Evolutionary conservation across 1,139 yeast genomes (phyloP), one percentile per base, ranked within the genome.

Genomic region (Scheffersomyces insectosa): DNA sequence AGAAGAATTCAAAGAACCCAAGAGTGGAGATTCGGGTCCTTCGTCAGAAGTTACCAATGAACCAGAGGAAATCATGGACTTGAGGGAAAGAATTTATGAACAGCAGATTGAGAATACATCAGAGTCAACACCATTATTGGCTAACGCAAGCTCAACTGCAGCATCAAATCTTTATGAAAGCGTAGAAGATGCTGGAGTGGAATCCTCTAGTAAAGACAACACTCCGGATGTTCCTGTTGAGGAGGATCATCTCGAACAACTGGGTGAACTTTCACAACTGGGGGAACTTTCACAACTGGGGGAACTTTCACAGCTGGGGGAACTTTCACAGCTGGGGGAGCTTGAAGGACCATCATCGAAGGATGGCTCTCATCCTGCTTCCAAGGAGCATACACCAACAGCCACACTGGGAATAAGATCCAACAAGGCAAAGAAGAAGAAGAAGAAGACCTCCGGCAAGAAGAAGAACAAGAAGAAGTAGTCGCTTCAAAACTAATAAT

Each of bases 11-110:
- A 51, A 54, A 23, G 59, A 51, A 33, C 44, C 44, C 23, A 48
- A 52, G 20, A 54, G 55, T 13, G 51, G 59, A 31, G 34, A 31
- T 3, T 13, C 20, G 3, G 20, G 20, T 7, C 20, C 34, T 7
- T 54, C 59, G 4, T 48, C 67, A 3, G 47, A 45, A 7, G 58
- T 70, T 8, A 70, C 76, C 1, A 44, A 70, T 43, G 75, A 67
- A 28, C 64, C 73, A 0, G 75, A 70, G 45, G 75, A 70, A 40
- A 56, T 66, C 13, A 70, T 71, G 74, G 70, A 70, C 48, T 57
- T 68, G 39, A 55, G 72, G 41, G 68, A 67, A 48, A 54, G 76
- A 41, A 52, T 65, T 1, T 71, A 71, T 45, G 77, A 71, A 43
- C 68, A 63, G 37, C 54, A 51, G 30, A 51, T 59, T 32, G 41